Evolutionary conservation across 352 stramenopile species (phyloP).

Genomic region (Pseudoperonospora humuli): DNA sequence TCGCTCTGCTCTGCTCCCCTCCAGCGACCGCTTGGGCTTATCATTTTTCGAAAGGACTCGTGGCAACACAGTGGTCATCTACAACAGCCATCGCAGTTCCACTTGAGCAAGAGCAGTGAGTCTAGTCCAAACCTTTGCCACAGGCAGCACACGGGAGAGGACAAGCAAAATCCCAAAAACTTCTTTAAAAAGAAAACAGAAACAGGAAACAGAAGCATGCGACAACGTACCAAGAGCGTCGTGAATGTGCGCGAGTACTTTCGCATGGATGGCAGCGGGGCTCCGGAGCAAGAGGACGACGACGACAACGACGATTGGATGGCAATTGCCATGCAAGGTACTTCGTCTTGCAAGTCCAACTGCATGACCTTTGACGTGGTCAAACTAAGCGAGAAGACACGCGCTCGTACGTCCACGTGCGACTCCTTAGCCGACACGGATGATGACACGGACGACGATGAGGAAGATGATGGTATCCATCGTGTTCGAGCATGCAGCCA

Average conservation of each 20-base stretch:
- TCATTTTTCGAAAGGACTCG: constrained; percentile 27
- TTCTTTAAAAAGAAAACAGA: constrained; percentile 3
- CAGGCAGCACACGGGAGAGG: too few relatives aligned
- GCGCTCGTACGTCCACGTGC: constrained; percentile 45
- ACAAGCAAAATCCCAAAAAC: neutral
- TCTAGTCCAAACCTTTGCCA: too few relatives aligned
- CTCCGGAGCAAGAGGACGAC: constrained; percentile 33
- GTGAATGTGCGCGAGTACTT: constrained; percentile 74
- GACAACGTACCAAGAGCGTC: constrained; percentile 63
- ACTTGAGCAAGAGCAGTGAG: too few relatives aligned
- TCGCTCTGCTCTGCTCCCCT: constrained; percentile 2
- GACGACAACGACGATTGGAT: constrained; percentile 50
- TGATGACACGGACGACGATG: constrained; percentile 53
- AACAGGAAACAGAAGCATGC: constrained; percentile 27
- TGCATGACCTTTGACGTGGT: constrained; percentile 15
- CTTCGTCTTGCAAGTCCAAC: constrained; percentile 2
- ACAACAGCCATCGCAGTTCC: too few relatives aligned
- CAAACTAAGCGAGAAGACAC: constrained; percentile 28
- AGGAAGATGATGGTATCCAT: constrained; percentile 43
- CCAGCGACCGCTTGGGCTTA: neutral
- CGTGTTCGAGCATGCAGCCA: constrained; percentile 59
- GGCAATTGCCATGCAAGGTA: constrained; percentile 28
- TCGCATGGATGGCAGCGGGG: constrained; percentile 38
- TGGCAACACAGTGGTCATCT: constrained; percentile 16
- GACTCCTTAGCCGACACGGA: constrained; percentile 54